Evolutionary conservation across 1,139 yeast species (phyloP), one percentile per base, ranked within the genome.

Genomic region (Taphrina betulina): DNA sequence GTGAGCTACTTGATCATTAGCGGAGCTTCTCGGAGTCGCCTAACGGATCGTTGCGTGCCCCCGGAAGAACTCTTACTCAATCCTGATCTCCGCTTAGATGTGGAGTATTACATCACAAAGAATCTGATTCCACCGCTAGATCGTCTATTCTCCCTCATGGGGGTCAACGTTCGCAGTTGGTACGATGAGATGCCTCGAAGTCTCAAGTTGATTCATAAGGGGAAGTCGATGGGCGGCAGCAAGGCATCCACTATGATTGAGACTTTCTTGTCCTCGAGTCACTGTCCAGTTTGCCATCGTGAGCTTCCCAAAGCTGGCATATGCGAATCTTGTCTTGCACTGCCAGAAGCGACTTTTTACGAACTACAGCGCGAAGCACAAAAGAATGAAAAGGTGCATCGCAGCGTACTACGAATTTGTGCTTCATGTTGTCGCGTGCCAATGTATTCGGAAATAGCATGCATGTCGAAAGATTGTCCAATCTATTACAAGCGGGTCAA

Each of bases 51-150:
- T 26, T 84, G 94, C 58, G 76, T 88, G 3, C 73, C 94, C 0
- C 96, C 97, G 0, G 84, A 80, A 58, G 87, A 82, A 29, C 80
- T 83, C 60, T 69, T 88, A 23, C 67, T 69, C 2, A 72, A 80
- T 35, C 48, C 51, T n/a, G 42, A 41, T 43, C 23, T 29, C 31
- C 36, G 53, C 5, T 69, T 92, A 16, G 98, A 92, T 64, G 77
- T 84, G 28, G 89, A 85, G 40, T 92, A 92, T 67, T 92, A 92
- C 68, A 88, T 92, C 51, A 78, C 79, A 2, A 83, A 86, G 64
- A 88, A 87, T 3, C 70, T 92, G 53, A 80, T 90, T 3, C 98
- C 98, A 0, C 97, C 98, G 0, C 70, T 92, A 55, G 95, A 87
- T 62, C 74, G 98, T 58, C 72, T 92, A 2, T 86, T 92, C 68